A percentile compares a stretch with the other conserved stretches of the same genome.
These are phyloP conservation scores for Epithele typhae DNA, from an alignment of 768 basidiomycete genomes.

Conservation along the genomic window DNA sequence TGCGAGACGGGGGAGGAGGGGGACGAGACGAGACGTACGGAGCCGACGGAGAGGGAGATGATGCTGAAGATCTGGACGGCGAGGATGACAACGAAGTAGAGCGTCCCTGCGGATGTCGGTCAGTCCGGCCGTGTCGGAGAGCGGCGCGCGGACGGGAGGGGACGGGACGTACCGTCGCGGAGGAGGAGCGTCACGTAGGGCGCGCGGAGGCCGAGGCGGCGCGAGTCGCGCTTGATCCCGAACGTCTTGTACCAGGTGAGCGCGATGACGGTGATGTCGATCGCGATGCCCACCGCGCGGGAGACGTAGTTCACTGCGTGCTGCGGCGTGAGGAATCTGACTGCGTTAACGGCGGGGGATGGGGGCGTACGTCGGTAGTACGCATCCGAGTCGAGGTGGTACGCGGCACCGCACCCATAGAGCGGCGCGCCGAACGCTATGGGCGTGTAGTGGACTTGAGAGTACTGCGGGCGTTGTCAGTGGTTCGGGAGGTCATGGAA, in stretches of 20 bases:
- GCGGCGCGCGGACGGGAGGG: no score
- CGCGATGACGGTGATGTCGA: constrained; percentile 4
- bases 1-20: background rate
- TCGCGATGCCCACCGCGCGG: background rate
- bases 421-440: constrained; percentile 18
- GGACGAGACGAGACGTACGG: no score
- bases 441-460: constrained; percentile 13
- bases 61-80: constrained; percentile 11
- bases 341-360: background rate
- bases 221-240: constrained; percentile 7
- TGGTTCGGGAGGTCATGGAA: no score
- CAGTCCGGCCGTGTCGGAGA: no score
- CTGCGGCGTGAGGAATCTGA: background rate
- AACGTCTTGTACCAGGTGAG: constrained; percentile 13
- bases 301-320: constrained; percentile 5
- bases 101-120: background rate
- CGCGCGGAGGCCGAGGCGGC: constrained; percentile 7
- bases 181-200: constrained; percentile 11
- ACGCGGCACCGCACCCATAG: constrained; percentile 14
- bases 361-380: no score
- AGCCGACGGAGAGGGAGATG: constrained; percentile 3
- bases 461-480: no score
- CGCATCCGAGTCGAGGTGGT: no score
- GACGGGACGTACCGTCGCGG: constrained; percentile 4
- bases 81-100: constrained; percentile 1